Evolutionary conservation across 2,329 filamentous ascomycete genomes (phyloP), one percentile per base, ranked within the genome.

Genomic region (Botrytis aclada): DNA sequence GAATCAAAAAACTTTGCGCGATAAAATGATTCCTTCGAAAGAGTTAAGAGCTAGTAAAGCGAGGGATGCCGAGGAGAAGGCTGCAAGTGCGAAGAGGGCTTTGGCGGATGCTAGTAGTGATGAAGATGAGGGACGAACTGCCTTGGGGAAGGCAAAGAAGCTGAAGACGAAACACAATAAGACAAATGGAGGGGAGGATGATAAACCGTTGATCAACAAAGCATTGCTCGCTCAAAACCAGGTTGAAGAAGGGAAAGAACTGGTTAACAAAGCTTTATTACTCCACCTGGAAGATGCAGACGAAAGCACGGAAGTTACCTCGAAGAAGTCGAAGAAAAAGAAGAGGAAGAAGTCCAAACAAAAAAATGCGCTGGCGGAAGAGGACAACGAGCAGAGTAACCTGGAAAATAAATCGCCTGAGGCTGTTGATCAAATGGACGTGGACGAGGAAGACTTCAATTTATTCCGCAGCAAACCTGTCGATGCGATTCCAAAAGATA

Each of bases 51-150:
- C 77, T 22, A 80, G 78, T 70, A 81, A 81, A 72, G 75, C 76
- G 54, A 75, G 79, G 73, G 78, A 81, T 77, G 75, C 76, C 12
- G 79, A 80, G 62, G 80, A 81, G 69, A 81, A 81, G 69, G 77
- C 76, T 69, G 75, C 72, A 10, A 81, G 77, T 74, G 77, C 77
- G 32, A 81, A 80, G 74, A 76, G 79, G n/a, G 76, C 69, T 20
- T 70, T 77, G 66, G 77, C 63, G 58, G 75, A 75, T 37, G 79
- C 81, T 54, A 80, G 77, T 56, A 82, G 81, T 67, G 81, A 82
- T 73, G 81, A 82, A 45, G 81, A 81, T 34, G 79, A 78, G 66
- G 80, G 81, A 3, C 76, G 81, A 63, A 80, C 80, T 70, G 75
- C 75, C n/a, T 60, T 81, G 43, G 80, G 80, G 45, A 80, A 77